Conservation (phyloP, 1,284 basidiomycete species). For the Microbotryomycetes sp. region DNA sequence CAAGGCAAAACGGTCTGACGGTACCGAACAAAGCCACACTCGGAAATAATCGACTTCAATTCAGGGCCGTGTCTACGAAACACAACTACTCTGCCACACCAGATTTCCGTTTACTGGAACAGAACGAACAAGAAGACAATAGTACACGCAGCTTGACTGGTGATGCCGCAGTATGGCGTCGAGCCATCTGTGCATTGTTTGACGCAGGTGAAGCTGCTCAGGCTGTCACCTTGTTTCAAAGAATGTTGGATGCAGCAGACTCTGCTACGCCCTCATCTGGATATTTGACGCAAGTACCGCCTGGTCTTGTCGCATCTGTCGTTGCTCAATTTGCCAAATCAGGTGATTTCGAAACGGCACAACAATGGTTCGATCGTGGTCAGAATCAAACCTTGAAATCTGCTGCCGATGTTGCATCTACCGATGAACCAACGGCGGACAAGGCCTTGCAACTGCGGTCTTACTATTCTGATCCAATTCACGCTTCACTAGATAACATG, state of each 20-base stretch:
- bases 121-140: background rate
- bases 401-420: constrained; percentile 48
- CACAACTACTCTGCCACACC: constrained; percentile 9
- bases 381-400: background rate
- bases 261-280: constrained; percentile 43
- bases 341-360: constrained; percentile 59
- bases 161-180: constrained; percentile 54
- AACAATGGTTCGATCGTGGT: constrained; percentile 60
- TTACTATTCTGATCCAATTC: constrained; percentile 38
- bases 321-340: constrained; percentile 59
- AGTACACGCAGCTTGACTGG: background rate
- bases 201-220: constrained; percentile 56
- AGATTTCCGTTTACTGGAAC: constrained; percentile 35
- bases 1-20: constrained; percentile 38
- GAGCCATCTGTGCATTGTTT: constrained; percentile 72
- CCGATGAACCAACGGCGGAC: background rate
- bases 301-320: constrained; percentile 53
- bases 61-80: constrained; percentile 10
- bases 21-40: constrained; percentile 43
- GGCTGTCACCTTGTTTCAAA: constrained; percentile 63
- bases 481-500: constrained; percentile 40
- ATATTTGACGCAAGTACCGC: constrained; percentile 55
- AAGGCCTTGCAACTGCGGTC: constrained; percentile 18
- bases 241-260: constrained; percentile 58
- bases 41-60: background rate